phyloP scores from a whole-genome alignment of 106 monocot genomes.

The Phalaenopsis aphrodite region DNA sequence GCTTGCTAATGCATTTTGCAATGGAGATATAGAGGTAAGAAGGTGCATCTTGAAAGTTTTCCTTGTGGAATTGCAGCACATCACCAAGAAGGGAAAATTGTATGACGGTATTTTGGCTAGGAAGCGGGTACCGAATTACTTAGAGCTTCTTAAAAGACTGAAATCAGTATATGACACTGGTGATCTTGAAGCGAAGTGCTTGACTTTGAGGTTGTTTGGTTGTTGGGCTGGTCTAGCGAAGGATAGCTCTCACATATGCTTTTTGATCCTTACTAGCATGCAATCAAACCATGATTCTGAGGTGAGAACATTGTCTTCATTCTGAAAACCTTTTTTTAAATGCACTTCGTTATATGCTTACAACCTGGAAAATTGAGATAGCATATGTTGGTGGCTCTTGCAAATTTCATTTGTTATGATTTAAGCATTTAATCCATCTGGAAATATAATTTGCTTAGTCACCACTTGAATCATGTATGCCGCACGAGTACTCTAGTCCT shows the following conservation, averaged over 20 bases:
- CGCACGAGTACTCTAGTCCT: not conserved
- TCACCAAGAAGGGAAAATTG: slow-evolving; percentile 41
- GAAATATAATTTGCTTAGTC: not conserved
- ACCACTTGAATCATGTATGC: not conserved
- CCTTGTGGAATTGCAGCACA: slow-evolving; percentile 38
- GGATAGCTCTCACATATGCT: slow-evolving; percentile 59
- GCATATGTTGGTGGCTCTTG: not conserved
- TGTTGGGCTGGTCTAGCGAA: slow-evolving; percentile 65
- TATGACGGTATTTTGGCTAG: slow-evolving; percentile 73
- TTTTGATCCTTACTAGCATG: slow-evolving; percentile 62
- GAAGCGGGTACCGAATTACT: slow-evolving; percentile 51
- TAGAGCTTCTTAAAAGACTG: slow-evolving; percentile 67
- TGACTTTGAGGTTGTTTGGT: slow-evolving; percentile 77
- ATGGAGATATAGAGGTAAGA: slow-evolving; percentile 40
- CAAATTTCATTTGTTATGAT: not conserved
- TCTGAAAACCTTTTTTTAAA: not conserved
- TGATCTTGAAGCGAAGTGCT: slow-evolving; percentile 48
- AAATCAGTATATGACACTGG: slow-evolving; percentile 61
- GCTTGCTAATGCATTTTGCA: slow-evolving; percentile 59
- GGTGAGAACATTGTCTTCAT: slow-evolving; percentile 26
- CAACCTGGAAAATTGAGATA: not conserved
- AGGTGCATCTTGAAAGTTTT: slow-evolving; percentile 53
- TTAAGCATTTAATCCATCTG: not conserved
- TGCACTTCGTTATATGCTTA: not conserved
- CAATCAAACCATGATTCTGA: slow-evolving; percentile 35